phyloP scores from a whole-genome alignment of 441 rosid species.

The Cnidoscolus chayamansa region DNA sequence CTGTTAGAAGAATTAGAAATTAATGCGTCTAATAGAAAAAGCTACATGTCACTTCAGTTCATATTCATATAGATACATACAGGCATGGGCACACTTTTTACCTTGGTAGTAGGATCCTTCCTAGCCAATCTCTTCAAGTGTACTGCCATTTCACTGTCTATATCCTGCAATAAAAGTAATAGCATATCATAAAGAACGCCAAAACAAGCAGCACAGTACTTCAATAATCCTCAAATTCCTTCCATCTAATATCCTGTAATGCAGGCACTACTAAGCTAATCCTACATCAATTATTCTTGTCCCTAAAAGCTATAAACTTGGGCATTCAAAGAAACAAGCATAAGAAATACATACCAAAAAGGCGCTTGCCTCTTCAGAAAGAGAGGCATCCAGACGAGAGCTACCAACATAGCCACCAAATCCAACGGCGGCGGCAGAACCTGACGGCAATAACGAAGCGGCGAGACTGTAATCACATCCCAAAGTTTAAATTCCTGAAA shows the following conservation, averaged over 20 bases:
- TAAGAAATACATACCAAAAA: constrained; percentile 38
- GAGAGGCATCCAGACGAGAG: constrained; percentile 66
- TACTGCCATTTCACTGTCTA: constrained; percentile 74
- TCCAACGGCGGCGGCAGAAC: constrained; percentile 63
- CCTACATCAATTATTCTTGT: not conserved
- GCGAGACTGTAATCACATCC: constrained; percentile 54
- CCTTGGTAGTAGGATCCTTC: constrained; percentile 95
- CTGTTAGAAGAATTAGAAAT: constrained; percentile 34
- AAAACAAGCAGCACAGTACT: not conserved
- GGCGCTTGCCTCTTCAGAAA: constrained; percentile 46
- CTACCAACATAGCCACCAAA: constrained; percentile 95
- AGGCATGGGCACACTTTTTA: constrained; percentile 8
- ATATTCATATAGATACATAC: not conserved
- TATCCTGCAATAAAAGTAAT: constrained; percentile 43
- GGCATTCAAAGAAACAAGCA: not conserved
- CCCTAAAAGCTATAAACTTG: not conserved
- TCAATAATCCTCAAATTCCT: not conserved
- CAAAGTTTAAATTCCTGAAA: not conserved
- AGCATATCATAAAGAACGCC: too few species aligned
- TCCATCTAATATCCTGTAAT: not conserved
- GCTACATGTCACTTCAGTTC: not conserved
- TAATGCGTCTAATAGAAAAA: not conserved
- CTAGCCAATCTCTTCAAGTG: constrained; percentile 84
- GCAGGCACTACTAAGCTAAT: not conserved
- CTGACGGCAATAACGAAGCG: constrained; percentile 70